Base-by-base conservation (phyloP, 345 rosid species). In the Pugionium cornutum region DNA sequence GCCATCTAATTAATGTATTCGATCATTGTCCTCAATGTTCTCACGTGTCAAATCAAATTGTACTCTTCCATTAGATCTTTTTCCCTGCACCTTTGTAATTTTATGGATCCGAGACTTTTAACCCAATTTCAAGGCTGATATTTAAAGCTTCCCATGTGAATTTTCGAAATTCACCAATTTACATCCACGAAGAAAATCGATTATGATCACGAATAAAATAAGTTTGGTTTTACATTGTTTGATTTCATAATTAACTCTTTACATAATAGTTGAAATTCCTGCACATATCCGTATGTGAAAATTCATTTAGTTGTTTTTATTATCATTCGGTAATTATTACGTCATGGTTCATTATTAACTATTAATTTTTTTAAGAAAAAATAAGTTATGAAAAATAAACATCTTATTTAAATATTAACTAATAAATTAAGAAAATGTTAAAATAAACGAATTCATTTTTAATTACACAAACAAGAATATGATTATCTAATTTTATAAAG, bases 1-100 rank as follows among this genome's bases (percentile, higher is more conserved):
- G 49, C 54, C 56, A 70, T 62, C 30, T 44, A 3, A 61, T 46
- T 34, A 41, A 31, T 32, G 9, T 51, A 26, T 41, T 50, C 32
- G 34, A 50, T 50, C 9, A 32, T 49, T 50, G 52, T n/a, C 37
- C 2, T 68, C 52, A 42, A 33, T 50, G 59, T 27, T 50, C 44
- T 25, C 8, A 1, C 44, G 31, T 52, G 58, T 31, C 29, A 58
- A 18, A 58, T 49, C n/a, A 50, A 40, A 58, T 9, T 68, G 66
- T 50, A 60, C 30, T 50, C 44, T 18, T 18, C 42, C 57, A 47
- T 27, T 3, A 27, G 37, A n/a, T 53, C 25, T 30, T 31, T 10
- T 40, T 58, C 34, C 7, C 4, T 67, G 49, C 50, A 41, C 26
- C 58, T 32, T 42, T 51, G 43, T 37, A 67, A 30, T 57, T 57